Percentiles rank a stretch among this genome's conserved stretches.
Conservation (phyloP, 1,284 basidiomycete species). For the Marasmius tenuissimus region DNA sequence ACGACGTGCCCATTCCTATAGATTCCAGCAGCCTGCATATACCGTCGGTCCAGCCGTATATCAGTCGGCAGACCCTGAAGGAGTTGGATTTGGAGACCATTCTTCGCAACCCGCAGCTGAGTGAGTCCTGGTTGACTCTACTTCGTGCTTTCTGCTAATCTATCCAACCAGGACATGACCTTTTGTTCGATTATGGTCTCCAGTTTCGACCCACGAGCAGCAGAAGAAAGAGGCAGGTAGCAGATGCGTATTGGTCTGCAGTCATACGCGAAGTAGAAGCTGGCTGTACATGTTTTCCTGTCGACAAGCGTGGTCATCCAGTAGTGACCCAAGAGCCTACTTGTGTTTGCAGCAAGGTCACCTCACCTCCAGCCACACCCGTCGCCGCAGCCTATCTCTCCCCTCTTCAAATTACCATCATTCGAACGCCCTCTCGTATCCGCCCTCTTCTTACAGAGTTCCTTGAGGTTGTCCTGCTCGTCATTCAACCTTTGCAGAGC, state of each 20-base stretch:
- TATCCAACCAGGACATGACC: slow-evolving; percentile 70
- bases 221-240: slow-evolving; percentile 71
- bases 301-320: slow-evolving; percentile 57
- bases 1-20: slow-evolving; percentile 37
- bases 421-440: slow-evolving; percentile 76
- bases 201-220: slow-evolving; percentile 73
- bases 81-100: slow-evolving; percentile 87
- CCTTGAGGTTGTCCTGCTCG: slow-evolving; percentile 78
- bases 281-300: slow-evolving; percentile 85
- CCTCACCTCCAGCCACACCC: slow-evolving; percentile 38
- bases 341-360: slow-evolving; percentile 54
- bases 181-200: slow-evolving; percentile 81
- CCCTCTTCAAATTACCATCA: slow-evolving; percentile 46
- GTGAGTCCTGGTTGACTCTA: slow-evolving; percentile 45
- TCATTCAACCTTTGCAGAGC: slow-evolving; percentile 71
- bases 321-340: slow-evolving; percentile 38
- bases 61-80: slow-evolving; percentile 81
- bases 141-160: slow-evolving; percentile 16
- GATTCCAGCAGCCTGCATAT: slow-evolving; percentile 60
- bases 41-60: slow-evolving; percentile 72
- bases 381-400: slow-evolving; percentile 43
- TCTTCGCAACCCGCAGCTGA: slow-evolving; percentile 86
- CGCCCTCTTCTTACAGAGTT: slow-evolving; percentile 76
- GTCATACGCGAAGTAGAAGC: slow-evolving; percentile 76
- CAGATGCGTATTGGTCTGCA: slow-evolving; percentile 86